Evolutionary conservation across 2,329 filamentous ascomycete genomes (phyloP), one percentile per base, ranked within the genome.

Genomic region (Alternaria novae-zelandiae): DNA sequence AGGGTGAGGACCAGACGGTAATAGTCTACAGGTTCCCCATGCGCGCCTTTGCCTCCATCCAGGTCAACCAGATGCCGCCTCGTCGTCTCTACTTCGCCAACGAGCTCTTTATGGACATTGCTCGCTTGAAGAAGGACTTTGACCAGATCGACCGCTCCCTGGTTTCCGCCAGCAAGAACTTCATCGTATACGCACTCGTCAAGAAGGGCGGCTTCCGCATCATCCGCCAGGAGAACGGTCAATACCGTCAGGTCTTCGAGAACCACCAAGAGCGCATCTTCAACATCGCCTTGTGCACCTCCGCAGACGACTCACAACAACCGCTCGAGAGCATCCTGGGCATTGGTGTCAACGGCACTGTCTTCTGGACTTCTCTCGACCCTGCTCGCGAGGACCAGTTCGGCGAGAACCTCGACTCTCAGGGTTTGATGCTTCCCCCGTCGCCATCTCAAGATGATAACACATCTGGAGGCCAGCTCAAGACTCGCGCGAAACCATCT

Each of bases 141-240:
- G 96, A 99, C 76, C 96, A 98, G 82, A 90, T 97, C 66, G 96
- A 99, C 77, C 92, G 96, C 69, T 96, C 94, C 67, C 86, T 99
- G 30, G 95, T 95, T 54, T 91, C 94, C 6, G 94, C 95, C 17
- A 95, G 93, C 25, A 90, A 93, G 75, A 91, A 91, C 64, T 97
- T 96, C 82, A 98, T 99, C 80, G 90, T 93, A 6, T 99, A 98
- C 74, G 94, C 93, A 46, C 92, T 97, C 84, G 92, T 92, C 46
- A 97, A 97, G 84, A 93, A 94, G 69, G 94, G 94, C 54, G 96
- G 96, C 51, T 88, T 99, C 73, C 90, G 95, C 60, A 91, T 99
- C 61, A 97, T 99, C 76, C 89, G 93, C 66, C 96, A 99, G 82
- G 93, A 97, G 70, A 94, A 97, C 75, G 96, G 96, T 62, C 91